A percentile compares a stretch with the other conserved stretches of the same genome.
These are phyloP conservation scores for Stentor roeselii DNA, from an alignment of 73 alveolate species.

Conservation along the genomic window DNA sequence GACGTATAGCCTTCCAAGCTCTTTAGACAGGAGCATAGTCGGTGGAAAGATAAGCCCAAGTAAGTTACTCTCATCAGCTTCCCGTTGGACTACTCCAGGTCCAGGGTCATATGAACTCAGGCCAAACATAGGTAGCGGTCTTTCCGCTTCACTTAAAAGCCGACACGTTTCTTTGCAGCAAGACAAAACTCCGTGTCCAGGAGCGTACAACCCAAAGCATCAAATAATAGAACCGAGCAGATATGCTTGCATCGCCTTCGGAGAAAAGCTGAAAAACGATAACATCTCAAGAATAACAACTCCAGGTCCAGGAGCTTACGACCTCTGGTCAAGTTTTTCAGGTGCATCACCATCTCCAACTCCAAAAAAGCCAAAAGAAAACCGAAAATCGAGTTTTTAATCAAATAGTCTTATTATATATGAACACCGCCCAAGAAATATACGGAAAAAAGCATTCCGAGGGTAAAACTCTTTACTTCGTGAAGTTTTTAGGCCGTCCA, in stretches of 20 bases:
- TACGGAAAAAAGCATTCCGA: background rate
- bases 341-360: background rate
- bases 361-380: background rate
- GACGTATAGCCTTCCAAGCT: background rate
- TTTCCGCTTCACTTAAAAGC: background rate
- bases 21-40: background rate
- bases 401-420: no score
- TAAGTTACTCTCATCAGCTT: background rate
- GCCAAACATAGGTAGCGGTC: background rate
- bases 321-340: background rate
- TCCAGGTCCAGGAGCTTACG: constrained; percentile 26
- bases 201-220: background rate
- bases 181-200: background rate
- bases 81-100: background rate
- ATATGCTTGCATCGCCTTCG: background rate
- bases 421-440: background rate
- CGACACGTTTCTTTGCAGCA: background rate
- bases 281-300: background rate
- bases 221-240: background rate
- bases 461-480: background rate
- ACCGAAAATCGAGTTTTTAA: background rate
- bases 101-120: constrained; percentile 20
- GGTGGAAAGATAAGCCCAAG: background rate
- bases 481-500: background rate
- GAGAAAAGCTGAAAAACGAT: background rate